A percentile compares a stretch with the other conserved stretches of the same genome.
phyloP scores from a whole-genome alignment of 2,329 filamentous ascomycete genomes.

The Beauveria asiatica region DNA sequence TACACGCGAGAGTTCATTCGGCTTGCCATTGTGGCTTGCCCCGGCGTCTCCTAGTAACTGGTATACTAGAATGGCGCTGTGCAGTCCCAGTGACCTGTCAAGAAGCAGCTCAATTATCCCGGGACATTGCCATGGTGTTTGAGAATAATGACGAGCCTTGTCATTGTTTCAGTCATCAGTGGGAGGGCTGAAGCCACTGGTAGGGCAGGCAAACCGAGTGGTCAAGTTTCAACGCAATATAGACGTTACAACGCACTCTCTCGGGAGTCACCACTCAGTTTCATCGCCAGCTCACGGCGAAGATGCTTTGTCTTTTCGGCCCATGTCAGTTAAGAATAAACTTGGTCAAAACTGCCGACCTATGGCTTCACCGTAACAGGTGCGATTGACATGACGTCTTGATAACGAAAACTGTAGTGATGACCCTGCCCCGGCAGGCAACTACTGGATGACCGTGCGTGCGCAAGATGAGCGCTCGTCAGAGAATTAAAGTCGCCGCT shows the following conservation, averaged over 20 bases:
- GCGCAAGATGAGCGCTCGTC: too few relatives aligned
- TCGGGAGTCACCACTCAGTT: background rate
- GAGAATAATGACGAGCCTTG: background rate
- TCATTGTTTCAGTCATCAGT: background rate
- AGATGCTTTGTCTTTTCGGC: too few relatives aligned
- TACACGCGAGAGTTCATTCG: background rate
- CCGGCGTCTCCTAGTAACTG: background rate
- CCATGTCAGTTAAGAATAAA: too few relatives aligned
- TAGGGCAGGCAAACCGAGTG: background rate
- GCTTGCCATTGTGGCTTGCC: background rate
- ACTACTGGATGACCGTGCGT: too few relatives aligned
- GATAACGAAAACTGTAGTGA: background rate
- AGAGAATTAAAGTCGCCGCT: too few relatives aligned
- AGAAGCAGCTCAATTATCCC: background rate
- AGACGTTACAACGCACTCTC: background rate
- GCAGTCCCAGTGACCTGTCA: background rate
- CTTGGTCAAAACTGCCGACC: background rate
- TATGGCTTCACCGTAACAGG: background rate
- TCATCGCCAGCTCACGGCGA: background rate
- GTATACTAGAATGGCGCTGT: background rate
- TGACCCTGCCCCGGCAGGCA: background rate
- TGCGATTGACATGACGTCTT: background rate
- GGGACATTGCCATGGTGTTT: background rate
- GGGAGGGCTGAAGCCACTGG: constrained; percentile 1
- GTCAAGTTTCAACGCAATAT: background rate